Evolutionary conservation across 2,329 filamentous ascomycete species (phyloP).

Genomic region (Plectosphaerella sp.): DNA sequence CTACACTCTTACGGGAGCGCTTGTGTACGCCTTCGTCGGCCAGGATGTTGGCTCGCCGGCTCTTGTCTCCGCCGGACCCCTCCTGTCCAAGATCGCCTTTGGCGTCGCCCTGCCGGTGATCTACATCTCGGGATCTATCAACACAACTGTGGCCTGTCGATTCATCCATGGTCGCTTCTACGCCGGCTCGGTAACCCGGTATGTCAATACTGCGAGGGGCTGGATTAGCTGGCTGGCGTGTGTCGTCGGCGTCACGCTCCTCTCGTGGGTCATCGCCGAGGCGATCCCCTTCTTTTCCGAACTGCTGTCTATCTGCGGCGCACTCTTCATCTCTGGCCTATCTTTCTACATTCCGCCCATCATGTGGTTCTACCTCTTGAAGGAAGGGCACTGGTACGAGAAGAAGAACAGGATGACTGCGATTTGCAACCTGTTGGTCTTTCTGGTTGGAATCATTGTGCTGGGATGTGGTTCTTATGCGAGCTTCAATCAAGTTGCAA

Average conservation of each 20-base stretch:
- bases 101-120: conserved; percentile 69
- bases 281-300: conserved; percentile 70
- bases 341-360: conserved; percentile 12
- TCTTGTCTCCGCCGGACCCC: conserved; percentile 56
- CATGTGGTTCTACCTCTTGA: conserved; percentile 10
- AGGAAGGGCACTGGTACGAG: conserved; percentile 16
- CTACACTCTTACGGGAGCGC: conserved; percentile 61
- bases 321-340: conserved; percentile 47
- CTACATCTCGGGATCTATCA: conserved; percentile 69
- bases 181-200: conserved; percentile 35
- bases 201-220: conserved; percentile 42
- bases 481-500: neutral
- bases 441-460: neutral
- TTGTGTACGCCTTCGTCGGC: conserved; percentile 68
- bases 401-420: conserved; percentile 16
- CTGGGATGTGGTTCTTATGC: neutral
- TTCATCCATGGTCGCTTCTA: conserved; percentile 41
- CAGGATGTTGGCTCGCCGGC: conserved; percentile 60
- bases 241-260: conserved; percentile 50
- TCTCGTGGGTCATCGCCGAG: conserved; percentile 68
- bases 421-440: neutral
- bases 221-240: conserved; percentile 57
- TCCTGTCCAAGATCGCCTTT: conserved; percentile 63
- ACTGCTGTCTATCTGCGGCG: conserved; percentile 51
- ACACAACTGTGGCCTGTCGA: conserved; percentile 43